A percentile compares a stretch with the other conserved stretches of the same genome.
These are phyloP conservation scores for Candida sithepensis DNA, from an alignment of 805 yeast genomes.

Conservation along the genomic window DNA sequence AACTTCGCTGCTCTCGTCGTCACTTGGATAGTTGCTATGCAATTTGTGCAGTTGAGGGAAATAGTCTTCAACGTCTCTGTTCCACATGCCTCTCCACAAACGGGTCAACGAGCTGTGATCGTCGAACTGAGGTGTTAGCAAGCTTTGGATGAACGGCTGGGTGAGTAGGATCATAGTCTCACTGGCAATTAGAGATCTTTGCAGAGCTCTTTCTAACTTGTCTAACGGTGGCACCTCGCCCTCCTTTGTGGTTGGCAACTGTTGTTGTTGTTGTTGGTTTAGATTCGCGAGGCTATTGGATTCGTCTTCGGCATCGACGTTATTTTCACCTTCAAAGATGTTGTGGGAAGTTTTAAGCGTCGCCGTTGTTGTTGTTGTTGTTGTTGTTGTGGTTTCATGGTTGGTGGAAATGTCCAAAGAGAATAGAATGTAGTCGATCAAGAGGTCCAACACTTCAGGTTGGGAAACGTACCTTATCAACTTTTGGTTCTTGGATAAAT, in stretches of 20 bases:
- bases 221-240: conserved; percentile 6
- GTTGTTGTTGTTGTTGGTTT: neutral
- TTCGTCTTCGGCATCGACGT: conserved; percentile 6
- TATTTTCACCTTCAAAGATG: conserved; percentile 22
- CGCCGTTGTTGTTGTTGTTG: too few relatives aligned
- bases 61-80: conserved; percentile 21
- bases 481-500: conserved; percentile 31
- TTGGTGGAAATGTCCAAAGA: conserved; percentile 23
- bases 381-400: conserved; percentile 6
- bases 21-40: conserved; percentile 8
- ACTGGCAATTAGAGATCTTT: conserved; percentile 27
- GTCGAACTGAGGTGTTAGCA: conserved; percentile 18
- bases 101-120: conserved; percentile 16
- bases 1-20: conserved; percentile 9
- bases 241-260: neutral
- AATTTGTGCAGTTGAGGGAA: conserved; percentile 6
- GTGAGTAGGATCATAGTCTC: conserved; percentile 27
- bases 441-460: conserved; percentile 27
- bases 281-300: neutral
- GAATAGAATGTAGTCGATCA: conserved; percentile 28
- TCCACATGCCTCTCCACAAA: conserved; percentile 33
- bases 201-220: conserved; percentile 21
- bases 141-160: conserved; percentile 16
- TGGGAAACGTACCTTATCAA: conserved; percentile 31
- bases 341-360: conserved; percentile 5